These are phyloP conservation scores for Xylaria castorea DNA, from an alignment of 495 filamentous ascomycete species.

Conservation along the genomic window DNA sequence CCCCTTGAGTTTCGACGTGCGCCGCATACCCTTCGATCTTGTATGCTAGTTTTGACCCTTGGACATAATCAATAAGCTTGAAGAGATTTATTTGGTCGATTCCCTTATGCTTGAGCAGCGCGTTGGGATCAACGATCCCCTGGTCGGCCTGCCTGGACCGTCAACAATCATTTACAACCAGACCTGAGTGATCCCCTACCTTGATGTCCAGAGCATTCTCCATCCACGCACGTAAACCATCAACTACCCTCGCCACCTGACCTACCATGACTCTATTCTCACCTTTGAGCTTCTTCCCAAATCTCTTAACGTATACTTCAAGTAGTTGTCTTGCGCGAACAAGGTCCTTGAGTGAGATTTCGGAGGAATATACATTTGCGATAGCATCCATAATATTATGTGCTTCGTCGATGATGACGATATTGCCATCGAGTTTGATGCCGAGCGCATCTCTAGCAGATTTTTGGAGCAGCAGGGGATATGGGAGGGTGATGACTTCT, in stretches of 20 bases:
- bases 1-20: slow-evolving; percentile 58
- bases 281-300: slow-evolving; percentile 85
- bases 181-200: slow-evolving; percentile 36
- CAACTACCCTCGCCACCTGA: slow-evolving; percentile 80
- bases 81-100: slow-evolving; percentile 95
- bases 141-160: slow-evolving; percentile 50
- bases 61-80: slow-evolving; percentile 84
- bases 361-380: slow-evolving; percentile 81
- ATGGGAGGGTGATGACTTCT: slow-evolving; percentile 94
- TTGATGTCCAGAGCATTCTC: slow-evolving; percentile 52
- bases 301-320: slow-evolving; percentile 82
- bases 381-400: slow-evolving; percentile 98
- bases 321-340: slow-evolving; percentile 74
- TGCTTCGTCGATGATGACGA: slow-evolving; percentile 95
- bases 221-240: slow-evolving; percentile 74
- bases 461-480: slow-evolving; percentile 87
- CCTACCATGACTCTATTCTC: slow-evolving; percentile 93
- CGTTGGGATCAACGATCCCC: slow-evolving; percentile 65
- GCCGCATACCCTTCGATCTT: slow-evolving; percentile 90
- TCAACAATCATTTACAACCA: neutral
- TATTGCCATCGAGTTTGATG: slow-evolving; percentile 83
- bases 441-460: slow-evolving; percentile 87
- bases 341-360: slow-evolving; percentile 75
- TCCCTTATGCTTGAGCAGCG: slow-evolving; percentile 81
- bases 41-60: slow-evolving; percentile 90